These are phyloP conservation scores for Passiflora organensis DNA, from an alignment of 345 rosid species.

Conservation along the genomic window DNA sequence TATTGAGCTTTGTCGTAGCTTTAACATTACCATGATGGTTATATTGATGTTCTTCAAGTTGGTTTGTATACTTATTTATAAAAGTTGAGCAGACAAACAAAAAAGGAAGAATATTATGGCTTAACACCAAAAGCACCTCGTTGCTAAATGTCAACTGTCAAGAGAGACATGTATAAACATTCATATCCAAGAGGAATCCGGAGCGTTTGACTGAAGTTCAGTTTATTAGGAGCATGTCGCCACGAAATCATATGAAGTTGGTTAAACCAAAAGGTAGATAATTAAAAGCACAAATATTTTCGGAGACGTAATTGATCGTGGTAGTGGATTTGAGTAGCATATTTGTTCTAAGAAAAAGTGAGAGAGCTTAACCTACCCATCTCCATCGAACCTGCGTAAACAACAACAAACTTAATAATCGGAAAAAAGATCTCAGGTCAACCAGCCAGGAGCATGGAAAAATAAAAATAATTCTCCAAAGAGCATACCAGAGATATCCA, in stretches of 20 bases:
- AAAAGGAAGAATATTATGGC: too few species aligned
- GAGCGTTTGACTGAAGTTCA: not conserved
- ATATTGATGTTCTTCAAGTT: too few species aligned
- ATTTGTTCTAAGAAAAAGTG: not conserved
- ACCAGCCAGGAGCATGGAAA: not conserved
- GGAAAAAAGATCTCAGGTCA: not conserved
- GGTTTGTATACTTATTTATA: too few species aligned
- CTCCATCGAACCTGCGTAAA: too few species aligned
- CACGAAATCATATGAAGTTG: not conserved
- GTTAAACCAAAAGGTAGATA: not conserved
- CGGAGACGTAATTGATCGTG: too few species aligned
- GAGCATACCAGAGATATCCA: slow-evolving; percentile 77
- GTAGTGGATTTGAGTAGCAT: not conserved
- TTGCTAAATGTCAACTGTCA: too few species aligned
- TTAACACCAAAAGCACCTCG: too few species aligned
- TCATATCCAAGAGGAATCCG: not conserved
- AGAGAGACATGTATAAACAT: too few species aligned
- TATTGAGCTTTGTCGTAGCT: not conserved
- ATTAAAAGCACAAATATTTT: not conserved
- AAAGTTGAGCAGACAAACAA: too few species aligned
- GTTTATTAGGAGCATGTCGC: not conserved
- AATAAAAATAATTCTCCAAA: not conserved
- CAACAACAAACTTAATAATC: not conserved
- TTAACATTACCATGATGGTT: not conserved
- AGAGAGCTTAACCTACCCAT: slow-evolving; percentile 58